phyloP scores from a whole-genome alignment of 2,329 filamentous ascomycete species.

The Phaeomoniella chlamydospora region DNA sequence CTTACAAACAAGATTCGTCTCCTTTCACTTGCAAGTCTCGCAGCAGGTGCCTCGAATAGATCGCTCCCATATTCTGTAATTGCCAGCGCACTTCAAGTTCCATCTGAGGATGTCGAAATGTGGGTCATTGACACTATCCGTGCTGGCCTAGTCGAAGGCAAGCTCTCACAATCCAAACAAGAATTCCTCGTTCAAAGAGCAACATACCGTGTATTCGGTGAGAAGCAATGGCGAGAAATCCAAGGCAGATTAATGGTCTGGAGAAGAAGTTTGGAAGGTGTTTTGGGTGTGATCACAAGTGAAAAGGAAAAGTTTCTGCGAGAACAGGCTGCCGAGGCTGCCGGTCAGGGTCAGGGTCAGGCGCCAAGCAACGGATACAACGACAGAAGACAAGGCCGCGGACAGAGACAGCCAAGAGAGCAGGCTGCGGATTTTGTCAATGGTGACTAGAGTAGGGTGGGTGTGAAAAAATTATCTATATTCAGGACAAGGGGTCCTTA shows the following conservation, averaged over 20 bases:
- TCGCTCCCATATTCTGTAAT: constrained; percentile 83
- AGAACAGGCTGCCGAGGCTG: constrained; percentile 53
- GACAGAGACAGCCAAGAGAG: constrained; percentile 1
- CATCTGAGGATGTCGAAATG: constrained; percentile 76
- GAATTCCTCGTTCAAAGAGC: constrained; percentile 93
- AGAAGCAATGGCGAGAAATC: constrained; percentile 97
- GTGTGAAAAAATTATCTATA: too few species aligned
- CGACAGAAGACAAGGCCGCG: constrained; percentile 1
- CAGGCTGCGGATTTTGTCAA: constrained; percentile 1
- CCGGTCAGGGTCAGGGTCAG: constrained; percentile 9
- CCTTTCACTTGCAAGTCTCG: constrained; percentile 79
- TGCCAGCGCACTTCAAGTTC: constrained; percentile 69
- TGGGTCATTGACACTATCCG: constrained; percentile 99
- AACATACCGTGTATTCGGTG: constrained; percentile 91
- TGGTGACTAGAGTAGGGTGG: not conserved
- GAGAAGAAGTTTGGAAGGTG: constrained; percentile 66
- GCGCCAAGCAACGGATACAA: constrained; percentile 4
- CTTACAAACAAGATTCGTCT: constrained; percentile 94
- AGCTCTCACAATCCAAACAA: constrained; percentile 81
- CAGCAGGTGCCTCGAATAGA: constrained; percentile 67
- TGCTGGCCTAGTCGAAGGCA: constrained; percentile 87
- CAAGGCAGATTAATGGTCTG: constrained; percentile 82
- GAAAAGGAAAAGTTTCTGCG: constrained; percentile 69
- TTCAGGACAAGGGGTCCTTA: too few species aligned
- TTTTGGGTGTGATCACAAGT: constrained; percentile 61